These are phyloP conservation scores for Aphanomyces stellatus DNA, from an alignment of 352 stramenopile species.

Conservation along the genomic window DNA sequence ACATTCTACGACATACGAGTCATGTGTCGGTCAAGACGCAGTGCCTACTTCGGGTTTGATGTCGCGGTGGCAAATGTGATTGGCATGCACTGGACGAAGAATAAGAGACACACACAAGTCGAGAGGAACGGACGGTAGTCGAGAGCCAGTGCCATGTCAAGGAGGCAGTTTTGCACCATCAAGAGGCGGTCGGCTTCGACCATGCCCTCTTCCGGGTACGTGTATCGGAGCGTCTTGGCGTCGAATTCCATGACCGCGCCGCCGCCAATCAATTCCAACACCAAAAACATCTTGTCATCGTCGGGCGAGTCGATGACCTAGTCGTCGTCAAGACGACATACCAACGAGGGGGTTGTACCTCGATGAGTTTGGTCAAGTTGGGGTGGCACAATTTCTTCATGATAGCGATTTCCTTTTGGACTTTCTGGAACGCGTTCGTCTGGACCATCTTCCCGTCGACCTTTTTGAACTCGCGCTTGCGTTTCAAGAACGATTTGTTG, in stretches of 20 bases:
- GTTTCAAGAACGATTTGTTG: slow-evolving; percentile 23
- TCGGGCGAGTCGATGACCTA: slow-evolving; percentile 26
- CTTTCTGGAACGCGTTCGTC: slow-evolving; percentile 29
- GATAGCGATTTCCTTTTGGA: slow-evolving; percentile 22
- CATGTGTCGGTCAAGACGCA: background rate
- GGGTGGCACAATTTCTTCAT: slow-evolving; percentile 22
- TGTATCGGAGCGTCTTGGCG: slow-evolving; percentile 13
- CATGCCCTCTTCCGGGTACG: background rate
- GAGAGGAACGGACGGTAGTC: slow-evolving; percentile 65
- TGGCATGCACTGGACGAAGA: slow-evolving; percentile 21
- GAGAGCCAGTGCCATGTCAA: slow-evolving; percentile 57
- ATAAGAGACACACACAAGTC: background rate
- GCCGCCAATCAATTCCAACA: slow-evolving; percentile 28
- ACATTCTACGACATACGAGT: slow-evolving; percentile 6
- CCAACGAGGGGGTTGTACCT: background rate
- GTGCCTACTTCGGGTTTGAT: slow-evolving; percentile 26
- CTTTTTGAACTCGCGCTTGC: slow-evolving; percentile 21
- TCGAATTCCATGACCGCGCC: slow-evolving; percentile 29
- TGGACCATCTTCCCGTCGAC: slow-evolving; percentile 20
- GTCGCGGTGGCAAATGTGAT: slow-evolving; percentile 32
- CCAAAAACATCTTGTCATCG: slow-evolving; percentile 22
- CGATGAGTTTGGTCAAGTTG: slow-evolving; percentile 17
- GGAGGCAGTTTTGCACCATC: slow-evolving; percentile 48
- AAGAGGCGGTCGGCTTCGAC: slow-evolving; percentile 28
- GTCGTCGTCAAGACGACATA: background rate